A percentile compares a stretch with the other conserved stretches of the same genome.
phyloP scores from a whole-genome alignment of 176 grass and related monocot genomes.

The Triticum timopheevii region DNA sequence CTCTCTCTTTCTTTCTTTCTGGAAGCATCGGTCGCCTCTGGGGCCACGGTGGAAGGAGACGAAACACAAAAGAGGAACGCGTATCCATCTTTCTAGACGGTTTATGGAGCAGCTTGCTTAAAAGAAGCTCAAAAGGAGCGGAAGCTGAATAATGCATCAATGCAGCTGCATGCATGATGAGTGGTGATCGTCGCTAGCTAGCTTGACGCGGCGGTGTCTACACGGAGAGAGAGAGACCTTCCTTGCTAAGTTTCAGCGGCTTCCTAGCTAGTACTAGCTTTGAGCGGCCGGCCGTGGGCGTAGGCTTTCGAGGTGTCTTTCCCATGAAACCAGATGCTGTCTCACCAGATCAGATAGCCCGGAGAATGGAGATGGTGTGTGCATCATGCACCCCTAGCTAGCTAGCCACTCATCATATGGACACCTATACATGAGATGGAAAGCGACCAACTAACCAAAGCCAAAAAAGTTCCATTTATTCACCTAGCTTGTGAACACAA shows the following conservation, averaged over 20 bases:
- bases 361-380: not conserved
- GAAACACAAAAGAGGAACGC: not conserved
- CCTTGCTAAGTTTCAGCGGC: not conserved
- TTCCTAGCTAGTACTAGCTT: no score
- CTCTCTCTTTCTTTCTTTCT: not conserved
- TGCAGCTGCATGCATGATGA: conserved; percentile 8
- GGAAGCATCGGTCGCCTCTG: not conserved
- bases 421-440: not conserved
- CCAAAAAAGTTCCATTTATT: not conserved
- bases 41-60: not conserved
- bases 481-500: not conserved
- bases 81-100: conserved; percentile 3
- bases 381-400: not conserved
- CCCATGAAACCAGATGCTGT: conserved; percentile 19
- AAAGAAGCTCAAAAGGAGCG: not conserved
- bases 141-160: not conserved
- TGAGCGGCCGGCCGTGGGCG: not conserved
- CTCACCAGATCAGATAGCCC: conserved; percentile 15
- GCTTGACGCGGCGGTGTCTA: not conserved
- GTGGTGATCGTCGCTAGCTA: not conserved
- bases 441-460: not conserved
- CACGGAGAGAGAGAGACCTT: not conserved
- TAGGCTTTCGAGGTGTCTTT: conserved; percentile 28
- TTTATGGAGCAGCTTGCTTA: not conserved
- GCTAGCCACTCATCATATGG: not conserved